A percentile compares a stretch with the other conserved stretches of the same genome.
These are phyloP conservation scores for Euphorbia tirucalli DNA, from an alignment of 345 rosid genomes.

Conservation along the genomic window DNA sequence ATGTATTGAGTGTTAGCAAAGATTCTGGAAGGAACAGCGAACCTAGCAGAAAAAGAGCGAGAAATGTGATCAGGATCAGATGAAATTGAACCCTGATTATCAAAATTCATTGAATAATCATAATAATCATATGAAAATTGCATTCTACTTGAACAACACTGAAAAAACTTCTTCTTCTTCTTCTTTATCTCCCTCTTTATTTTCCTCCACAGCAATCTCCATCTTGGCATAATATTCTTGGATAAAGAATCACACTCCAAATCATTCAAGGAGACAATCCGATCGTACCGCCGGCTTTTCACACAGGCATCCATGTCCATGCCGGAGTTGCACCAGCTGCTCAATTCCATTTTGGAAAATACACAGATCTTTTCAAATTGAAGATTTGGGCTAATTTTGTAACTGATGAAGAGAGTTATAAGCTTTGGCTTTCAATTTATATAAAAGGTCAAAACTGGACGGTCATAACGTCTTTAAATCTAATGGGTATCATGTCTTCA, in stretches of 20 bases:
- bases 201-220: constrained; percentile 43
- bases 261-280: constrained; percentile 14
- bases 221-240: constrained; percentile 8
- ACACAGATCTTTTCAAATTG: background rate
- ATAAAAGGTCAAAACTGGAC: background rate
- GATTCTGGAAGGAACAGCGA: constrained; percentile 39
- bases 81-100: constrained; percentile 32
- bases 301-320: background rate
- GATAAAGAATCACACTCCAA: background rate
- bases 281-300: constrained; percentile 17
- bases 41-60: constrained; percentile 46
- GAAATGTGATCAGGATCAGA: constrained; percentile 33
- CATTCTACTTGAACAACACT: constrained; percentile 14
- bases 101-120: constrained; percentile 41
- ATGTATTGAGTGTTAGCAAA: constrained; percentile 3
- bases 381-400: background rate
- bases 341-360: constrained; percentile 19
- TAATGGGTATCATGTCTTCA: background rate
- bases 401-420: background rate
- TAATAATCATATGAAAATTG: constrained; percentile 39
- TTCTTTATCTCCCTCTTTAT: constrained; percentile 25
- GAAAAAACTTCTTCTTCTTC: constrained; percentile 16
- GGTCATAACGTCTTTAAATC: background rate
- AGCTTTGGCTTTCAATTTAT: background rate
- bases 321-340: constrained; percentile 29